phyloP scores from a whole-genome alignment of 2,329 filamentous ascomycete species.

The Fusarium dlaminii region DNA sequence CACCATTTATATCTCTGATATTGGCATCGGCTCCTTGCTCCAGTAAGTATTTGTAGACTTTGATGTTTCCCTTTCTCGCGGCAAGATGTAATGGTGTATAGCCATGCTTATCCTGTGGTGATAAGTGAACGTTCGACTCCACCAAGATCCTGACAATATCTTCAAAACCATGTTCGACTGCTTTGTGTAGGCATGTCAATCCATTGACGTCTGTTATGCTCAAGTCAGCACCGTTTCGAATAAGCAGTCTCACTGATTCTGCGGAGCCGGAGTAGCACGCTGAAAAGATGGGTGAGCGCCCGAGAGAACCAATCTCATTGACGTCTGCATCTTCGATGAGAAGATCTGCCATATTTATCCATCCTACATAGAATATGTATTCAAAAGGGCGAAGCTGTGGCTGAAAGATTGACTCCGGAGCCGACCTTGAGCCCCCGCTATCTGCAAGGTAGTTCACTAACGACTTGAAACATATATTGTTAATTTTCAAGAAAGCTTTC shows the following conservation, averaged over 20 bases:
- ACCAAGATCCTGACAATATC: not conserved
- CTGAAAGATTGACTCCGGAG: fast-evolving
- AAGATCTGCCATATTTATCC: fast-evolving
- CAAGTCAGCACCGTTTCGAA: not conserved
- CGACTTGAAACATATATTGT: fast-evolving
- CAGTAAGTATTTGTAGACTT: not conserved
- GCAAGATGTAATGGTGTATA: not conserved
- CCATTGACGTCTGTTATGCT: fast-evolving
- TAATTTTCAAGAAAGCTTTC: fast-evolving
- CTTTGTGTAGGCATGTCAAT: fast-evolving
- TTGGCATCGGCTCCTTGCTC: not conserved
- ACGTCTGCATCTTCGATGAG: fast-evolving
- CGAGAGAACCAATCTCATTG: not conserved
- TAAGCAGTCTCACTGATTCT: not conserved
- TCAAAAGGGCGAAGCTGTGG: not conserved
- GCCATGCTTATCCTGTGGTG: fast-evolving
- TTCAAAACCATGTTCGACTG: fast-evolving
- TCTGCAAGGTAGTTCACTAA: fast-evolving
- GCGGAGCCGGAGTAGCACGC: fast-evolving
- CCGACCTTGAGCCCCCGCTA: fast-evolving
- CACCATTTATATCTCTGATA: fast-evolving
- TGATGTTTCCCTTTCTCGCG: fast-evolving
- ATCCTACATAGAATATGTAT: fast-evolving
- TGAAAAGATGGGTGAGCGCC: fast-evolving
- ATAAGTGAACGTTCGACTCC: fast-evolving